Conservation (phyloP, 306 rosid species). For the Fagus sylvatica region DNA sequence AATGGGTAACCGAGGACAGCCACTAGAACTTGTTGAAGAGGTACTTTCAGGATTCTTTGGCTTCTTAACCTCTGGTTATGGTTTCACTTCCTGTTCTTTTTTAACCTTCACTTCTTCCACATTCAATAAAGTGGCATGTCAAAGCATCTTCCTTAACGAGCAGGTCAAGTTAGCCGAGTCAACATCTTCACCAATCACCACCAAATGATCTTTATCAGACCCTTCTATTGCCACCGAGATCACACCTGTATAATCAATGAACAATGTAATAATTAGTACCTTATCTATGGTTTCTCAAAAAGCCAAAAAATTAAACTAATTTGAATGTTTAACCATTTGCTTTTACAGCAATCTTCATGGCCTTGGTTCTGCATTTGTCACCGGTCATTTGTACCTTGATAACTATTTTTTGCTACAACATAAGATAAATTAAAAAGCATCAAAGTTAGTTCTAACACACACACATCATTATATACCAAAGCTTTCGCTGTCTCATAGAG, state of each 20-base stretch:
- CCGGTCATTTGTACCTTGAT: constrained; percentile 20
- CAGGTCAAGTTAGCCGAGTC: constrained; percentile 24
- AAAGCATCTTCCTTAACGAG: constrained; percentile 11
- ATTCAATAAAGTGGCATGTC: background rate
- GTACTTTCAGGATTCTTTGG: background rate
- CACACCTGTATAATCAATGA: constrained; percentile 20
- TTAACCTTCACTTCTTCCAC: constrained; percentile 13
- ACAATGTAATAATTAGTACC: background rate
- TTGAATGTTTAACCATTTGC: background rate
- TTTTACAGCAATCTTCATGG: constrained; percentile 36
- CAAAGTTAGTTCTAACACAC: background rate
- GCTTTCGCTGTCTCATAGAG: too few species aligned
- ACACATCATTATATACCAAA: too few species aligned
- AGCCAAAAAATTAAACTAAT: background rate
- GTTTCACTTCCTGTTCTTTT: background rate
- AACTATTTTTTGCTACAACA: constrained; percentile 36
- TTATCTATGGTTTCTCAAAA: background rate
- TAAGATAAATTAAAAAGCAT: background rate
- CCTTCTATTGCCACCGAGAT: constrained; percentile 41
- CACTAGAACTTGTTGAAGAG: too few species aligned
- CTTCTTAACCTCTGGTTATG: background rate
- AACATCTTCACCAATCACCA: constrained; percentile 22
- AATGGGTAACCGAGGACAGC: background rate
- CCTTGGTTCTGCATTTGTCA: constrained; percentile 37
- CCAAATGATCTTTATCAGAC: constrained; percentile 24